Evolutionary conservation across 129 eudicot genomes (phyloP).

Genomic region (Arctium lappa): DNA sequence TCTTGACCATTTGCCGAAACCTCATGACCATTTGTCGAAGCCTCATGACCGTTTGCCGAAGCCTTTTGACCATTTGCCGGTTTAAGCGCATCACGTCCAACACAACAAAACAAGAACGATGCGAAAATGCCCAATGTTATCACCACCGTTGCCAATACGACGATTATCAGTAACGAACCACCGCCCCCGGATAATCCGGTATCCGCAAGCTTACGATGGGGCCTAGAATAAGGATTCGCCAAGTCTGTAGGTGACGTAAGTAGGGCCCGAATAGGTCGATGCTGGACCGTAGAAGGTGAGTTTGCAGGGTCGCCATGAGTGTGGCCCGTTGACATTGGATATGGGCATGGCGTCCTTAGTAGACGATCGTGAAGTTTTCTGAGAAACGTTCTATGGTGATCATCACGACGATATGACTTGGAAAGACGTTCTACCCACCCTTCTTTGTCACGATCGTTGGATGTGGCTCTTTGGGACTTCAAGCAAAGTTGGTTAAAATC

Average conservation of each 20-base stretch:
- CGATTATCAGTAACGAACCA: conserved; percentile 19
- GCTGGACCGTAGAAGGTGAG: conserved; percentile 13
- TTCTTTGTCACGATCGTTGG: conserved; percentile 5
- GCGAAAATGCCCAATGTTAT: conserved; percentile 31
- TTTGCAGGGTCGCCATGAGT: neutral
- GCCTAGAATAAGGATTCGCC: conserved; percentile 20
- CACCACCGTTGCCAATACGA: conserved; percentile 21
- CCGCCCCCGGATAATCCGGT: conserved; percentile 14
- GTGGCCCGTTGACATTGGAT: neutral
- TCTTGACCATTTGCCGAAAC: neutral
- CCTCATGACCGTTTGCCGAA: neutral
- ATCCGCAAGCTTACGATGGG: conserved; percentile 27
- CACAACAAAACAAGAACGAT: conserved; percentile 18
- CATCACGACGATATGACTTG: neutral
- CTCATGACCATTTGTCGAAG: neutral
- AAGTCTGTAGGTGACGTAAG: conserved; percentile 28
- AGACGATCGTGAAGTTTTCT: conserved; percentile 21
- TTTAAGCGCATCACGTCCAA: conserved; percentile 29
- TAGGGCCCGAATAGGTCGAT: conserved; percentile 24
- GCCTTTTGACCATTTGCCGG: neutral
- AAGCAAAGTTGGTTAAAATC: neutral
- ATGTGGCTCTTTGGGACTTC: conserved; percentile 16
- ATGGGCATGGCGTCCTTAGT: conserved; percentile 22
- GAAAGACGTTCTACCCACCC: conserved; percentile 17
- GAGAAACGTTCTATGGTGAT: conserved; percentile 18